Conservation (phyloP, 352 stramenopile genomes). For the Phytophthora quininea region DNA sequence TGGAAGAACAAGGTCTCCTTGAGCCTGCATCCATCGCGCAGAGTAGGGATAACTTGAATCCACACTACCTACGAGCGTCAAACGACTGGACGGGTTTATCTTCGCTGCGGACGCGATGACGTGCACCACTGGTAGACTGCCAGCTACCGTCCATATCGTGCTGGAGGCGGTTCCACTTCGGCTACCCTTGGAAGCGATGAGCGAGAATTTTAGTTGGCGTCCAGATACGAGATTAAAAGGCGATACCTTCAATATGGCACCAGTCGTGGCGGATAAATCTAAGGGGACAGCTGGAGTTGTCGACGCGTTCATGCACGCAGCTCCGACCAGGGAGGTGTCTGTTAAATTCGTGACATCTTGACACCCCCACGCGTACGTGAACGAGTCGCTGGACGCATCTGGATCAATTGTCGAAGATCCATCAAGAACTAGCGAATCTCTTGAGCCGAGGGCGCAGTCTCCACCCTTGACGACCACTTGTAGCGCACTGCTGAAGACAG, state of each 20-base stretch:
- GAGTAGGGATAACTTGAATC: constrained; percentile 73
- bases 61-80: constrained; percentile 44
- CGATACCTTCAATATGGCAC: constrained; percentile 36
- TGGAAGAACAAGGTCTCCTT: constrained; percentile 61
- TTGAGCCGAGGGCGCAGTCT: constrained; percentile 50
- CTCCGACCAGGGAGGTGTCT: constrained; percentile 25
- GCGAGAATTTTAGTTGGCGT: constrained; percentile 51
- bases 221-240: constrained; percentile 51
- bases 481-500: constrained; percentile 46
- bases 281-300: constrained; percentile 10
- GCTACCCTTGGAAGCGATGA: constrained; percentile 45
- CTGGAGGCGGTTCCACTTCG: constrained; percentile 28
- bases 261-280: constrained; percentile 17
- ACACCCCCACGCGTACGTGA: constrained; percentile 61
- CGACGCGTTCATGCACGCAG: constrained; percentile 18
- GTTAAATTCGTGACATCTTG: constrained; percentile 52
- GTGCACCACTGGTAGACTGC: constrained; percentile 52
- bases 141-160: constrained; percentile 52
- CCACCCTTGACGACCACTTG: constrained; percentile 47
- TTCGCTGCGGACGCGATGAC: constrained; percentile 38
- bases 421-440: constrained; percentile 59
- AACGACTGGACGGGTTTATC: constrained; percentile 52
- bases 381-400: constrained; percentile 37
- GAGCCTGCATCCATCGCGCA: constrained; percentile 52
- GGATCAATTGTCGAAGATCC: constrained; percentile 56